Evolutionary conservation across 2,329 filamentous ascomycete genomes (phyloP).

Genomic region (Aspergillus fijiensis): DNA sequence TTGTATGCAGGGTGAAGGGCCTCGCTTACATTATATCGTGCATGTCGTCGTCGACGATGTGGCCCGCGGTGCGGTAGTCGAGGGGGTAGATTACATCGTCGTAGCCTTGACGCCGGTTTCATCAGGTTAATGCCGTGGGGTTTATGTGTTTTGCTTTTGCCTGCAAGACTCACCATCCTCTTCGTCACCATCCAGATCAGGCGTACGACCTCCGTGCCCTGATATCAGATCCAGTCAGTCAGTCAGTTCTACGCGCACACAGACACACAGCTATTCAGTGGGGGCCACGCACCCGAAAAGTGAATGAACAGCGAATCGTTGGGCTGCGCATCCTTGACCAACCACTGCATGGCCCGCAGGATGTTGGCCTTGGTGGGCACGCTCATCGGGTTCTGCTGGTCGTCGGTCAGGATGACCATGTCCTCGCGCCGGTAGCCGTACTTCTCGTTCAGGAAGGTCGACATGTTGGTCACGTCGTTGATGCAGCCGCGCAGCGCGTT

Average conservation of each 20-base stretch:
- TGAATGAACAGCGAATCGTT: conserved; percentile 97
- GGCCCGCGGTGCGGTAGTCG: conserved; percentile 66
- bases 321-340: conserved; percentile 88
- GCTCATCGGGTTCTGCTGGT: conserved; percentile 96
- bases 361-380: conserved; percentile 95
- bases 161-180: conserved; percentile 55
- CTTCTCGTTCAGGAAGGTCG: conserved; percentile 76
- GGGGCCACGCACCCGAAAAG: conserved; percentile 69
- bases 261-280: not conserved
- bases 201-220: conserved; percentile 74
- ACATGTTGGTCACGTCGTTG: conserved; percentile 98
- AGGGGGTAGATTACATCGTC: conserved; percentile 79
- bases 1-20: not conserved
- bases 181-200: conserved; percentile 72
- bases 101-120: conserved; percentile 45
- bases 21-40: conserved; percentile 61
- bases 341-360: conserved; percentile 92
- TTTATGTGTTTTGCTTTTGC: no score
- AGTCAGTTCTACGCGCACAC: no score
- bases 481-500: conserved; percentile 89
- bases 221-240: not conserved
- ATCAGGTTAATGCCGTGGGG: not conserved
- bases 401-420: conserved; percentile 95
- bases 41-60: conserved; percentile 77
- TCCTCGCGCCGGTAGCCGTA: conserved; percentile 93